Base-by-base conservation (phyloP, 2,329 filamentous ascomycete species). In the Capronia americana region DNA sequence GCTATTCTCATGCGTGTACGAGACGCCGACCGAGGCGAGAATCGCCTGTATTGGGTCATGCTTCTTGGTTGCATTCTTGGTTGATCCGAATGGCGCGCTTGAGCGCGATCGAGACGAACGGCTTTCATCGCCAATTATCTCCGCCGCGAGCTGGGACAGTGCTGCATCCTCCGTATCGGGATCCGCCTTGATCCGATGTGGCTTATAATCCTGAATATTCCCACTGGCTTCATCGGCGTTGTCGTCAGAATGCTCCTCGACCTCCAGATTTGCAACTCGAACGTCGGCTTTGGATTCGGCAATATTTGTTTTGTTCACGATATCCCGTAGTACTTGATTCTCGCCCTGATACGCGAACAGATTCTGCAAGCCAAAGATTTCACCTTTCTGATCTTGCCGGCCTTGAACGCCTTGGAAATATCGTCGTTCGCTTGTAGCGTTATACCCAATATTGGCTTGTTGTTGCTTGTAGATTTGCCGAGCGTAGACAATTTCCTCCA, bases 391-490 rank as follows among this genome's bases (percentile, higher is more conserved):
- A 30, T 87, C 87, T 26, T 87, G 87, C 71, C 92, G 87, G 68
- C 96, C 90, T 78, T 97, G 94, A 0, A 98, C 92, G 48, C 95
- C 95, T 71, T 90, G 93, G 81, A 99, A 99, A 77, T 99, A 99
- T 1, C 95, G 88, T 3, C 95, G 88, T 78, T 99, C 95, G 4
- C 89, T 90, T 0, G 92, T 96, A 0, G 95, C 95, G 38, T 90
- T 96, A 78, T 99, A 98, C 0, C 92, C 95, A 65, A 99, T 98
- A 74, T 97, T 98, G 28, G 95, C 94, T 79, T 98, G 95, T 74
- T 99, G 95, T 75, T 99, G 95, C 78, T 99, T 99, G 84, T 99
- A 99, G 46, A 99, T 95, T 74, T 99, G 95, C 6, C 95, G 87
- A 0, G 94, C 95, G 74, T 99, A 99, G 7, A 98, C 92, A 61